Percentiles rank a stretch among this genome's conserved stretches.
Evolutionary conservation across 495 filamentous ascomycete species (phyloP).

Genomic region (Aspergillus conjunctus): DNA sequence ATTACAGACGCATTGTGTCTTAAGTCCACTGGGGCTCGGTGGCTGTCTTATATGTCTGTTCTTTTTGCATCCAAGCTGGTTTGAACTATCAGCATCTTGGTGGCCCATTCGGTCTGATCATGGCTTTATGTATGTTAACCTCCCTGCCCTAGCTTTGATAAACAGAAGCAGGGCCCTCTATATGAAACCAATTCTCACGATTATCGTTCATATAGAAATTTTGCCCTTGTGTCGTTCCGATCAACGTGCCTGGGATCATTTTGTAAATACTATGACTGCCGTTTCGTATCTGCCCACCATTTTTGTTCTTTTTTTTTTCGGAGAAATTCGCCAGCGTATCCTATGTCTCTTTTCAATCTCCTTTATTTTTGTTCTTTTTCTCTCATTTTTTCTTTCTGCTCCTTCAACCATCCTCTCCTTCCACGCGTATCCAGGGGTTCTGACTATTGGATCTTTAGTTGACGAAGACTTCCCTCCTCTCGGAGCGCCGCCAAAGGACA

Average conservation of each 20-base stretch:
- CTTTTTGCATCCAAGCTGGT: conserved; percentile 40
- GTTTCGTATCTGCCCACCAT: conserved; percentile 32
- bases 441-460: conserved; percentile 35
- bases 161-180: conserved; percentile 50
- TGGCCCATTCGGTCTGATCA: conserved; percentile 66
- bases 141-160: conserved; percentile 55
- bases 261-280: conserved; percentile 44
- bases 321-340: conserved; percentile 9
- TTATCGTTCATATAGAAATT: conserved; percentile 48
- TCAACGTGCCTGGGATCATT: conserved; percentile 28
- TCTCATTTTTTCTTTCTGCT: conserved; percentile 12
- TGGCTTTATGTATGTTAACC: conserved; percentile 81
- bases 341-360: conserved; percentile 14
- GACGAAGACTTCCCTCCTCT: conserved; percentile 59
- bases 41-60: conserved; percentile 40
- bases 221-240: conserved; percentile 36
- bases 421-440: conserved; percentile 21
- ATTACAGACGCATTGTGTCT: conserved; percentile 41
- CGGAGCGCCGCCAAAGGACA: conserved; percentile 38
- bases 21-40: conserved; percentile 27
- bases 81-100: conserved; percentile 45
- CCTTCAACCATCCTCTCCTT: conserved; percentile 23
- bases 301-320: conserved; percentile 21
- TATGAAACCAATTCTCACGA: conserved; percentile 58
- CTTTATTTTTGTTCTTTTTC: conserved; percentile 16